Base-by-base conservation (phyloP, 306 rosid species). In the Betula pendula region DNA sequence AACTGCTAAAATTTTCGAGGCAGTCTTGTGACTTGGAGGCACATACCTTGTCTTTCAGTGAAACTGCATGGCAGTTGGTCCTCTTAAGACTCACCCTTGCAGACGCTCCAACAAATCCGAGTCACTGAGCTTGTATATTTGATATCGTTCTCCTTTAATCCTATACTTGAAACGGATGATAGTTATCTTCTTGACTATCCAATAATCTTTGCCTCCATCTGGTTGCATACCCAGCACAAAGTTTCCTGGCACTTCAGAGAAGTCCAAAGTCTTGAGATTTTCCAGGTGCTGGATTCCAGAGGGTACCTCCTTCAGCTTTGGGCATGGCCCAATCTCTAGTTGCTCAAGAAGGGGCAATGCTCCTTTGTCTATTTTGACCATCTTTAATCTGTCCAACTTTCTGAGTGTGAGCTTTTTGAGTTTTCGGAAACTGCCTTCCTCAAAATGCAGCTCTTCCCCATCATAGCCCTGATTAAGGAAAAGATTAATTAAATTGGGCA, bases 361-460 rank as follows among this genome's bases (percentile, higher is more conserved):
- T 45, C 38, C 45, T 17, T 35, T 47, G 15, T 75, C 72, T 63
- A 75, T 68, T 17, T 22, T 25, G 15, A 79, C 19, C 29, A 7
- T 13, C 20, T 50, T 10, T 49, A 79, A 65, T 43, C 19, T 49
- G 3, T 45, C n/a, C 66, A 63, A 40, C n/a, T 40, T 25, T 1
- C 33, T 19, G 44, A 79, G 56, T 0, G 17, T 10, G 1, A 59
- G 53, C 45, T 59, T 13, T 11, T 17, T 56, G 22, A 73, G 77
- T 31, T 73, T 66, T 27, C 8, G 56, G n/a, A 74, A 67, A 1
- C 59, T 44, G 8, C 70, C 71, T 20, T 58, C 43, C 68, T 58
- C 25, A 20, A 78, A 70, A 22, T 19, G 71, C 49, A 78, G 51
- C 4, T 45, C 20, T 19, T 78, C 81, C 49, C 76, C 71, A 44